These are phyloP conservation scores for Scheffersomyces cryptocercus DNA, from an alignment of 1,139 yeast genomes.

Conservation along the genomic window DNA sequence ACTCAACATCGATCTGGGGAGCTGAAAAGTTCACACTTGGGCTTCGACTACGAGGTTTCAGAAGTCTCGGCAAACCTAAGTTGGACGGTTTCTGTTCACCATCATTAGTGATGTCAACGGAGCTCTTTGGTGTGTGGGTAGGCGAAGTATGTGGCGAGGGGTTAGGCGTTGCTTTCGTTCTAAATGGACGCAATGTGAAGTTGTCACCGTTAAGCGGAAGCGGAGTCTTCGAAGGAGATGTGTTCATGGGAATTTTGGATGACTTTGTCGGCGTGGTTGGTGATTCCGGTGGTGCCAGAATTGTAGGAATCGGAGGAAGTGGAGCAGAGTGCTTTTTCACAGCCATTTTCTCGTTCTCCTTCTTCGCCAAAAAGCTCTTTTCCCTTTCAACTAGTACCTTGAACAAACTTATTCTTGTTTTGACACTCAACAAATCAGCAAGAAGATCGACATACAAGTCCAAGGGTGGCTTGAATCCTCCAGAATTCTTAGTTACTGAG, in stretches of 20 bases:
- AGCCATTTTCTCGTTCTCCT: constrained; percentile 32
- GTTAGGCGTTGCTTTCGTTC: constrained; percentile 42
- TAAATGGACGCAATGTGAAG: constrained; percentile 45
- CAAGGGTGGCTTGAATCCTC: constrained; percentile 47
- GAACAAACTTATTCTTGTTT: constrained; percentile 26
- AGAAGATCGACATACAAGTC: constrained; percentile 28
- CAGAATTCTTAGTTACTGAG: constrained; percentile 33
- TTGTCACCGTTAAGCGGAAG: constrained; percentile 19
- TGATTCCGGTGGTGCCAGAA: constrained; percentile 15
- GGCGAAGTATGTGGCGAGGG: constrained; percentile 47
- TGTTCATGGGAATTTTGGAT: neutral
- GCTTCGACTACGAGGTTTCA: constrained; percentile 11
- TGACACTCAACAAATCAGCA: constrained; percentile 28
- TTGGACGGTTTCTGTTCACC: neutral
- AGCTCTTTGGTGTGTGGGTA: constrained; percentile 24
- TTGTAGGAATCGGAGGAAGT: constrained; percentile 11
- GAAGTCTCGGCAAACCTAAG: neutral
- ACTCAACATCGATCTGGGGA: constrained; percentile 33
- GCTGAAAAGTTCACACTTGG: constrained; percentile 28
- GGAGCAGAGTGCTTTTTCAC: constrained; percentile 15
- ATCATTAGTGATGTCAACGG: constrained; percentile 12
- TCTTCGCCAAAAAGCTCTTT: constrained; percentile 26
- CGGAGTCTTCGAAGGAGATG: constrained; percentile 5
- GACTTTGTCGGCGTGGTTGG: constrained; percentile 3
- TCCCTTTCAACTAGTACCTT: constrained; percentile 32